Evolutionary conservation across 495 filamentous ascomycete genomes (phyloP), one percentile per base, ranked within the genome.

Genomic region (Lasiosphaeris hirsuta): DNA sequence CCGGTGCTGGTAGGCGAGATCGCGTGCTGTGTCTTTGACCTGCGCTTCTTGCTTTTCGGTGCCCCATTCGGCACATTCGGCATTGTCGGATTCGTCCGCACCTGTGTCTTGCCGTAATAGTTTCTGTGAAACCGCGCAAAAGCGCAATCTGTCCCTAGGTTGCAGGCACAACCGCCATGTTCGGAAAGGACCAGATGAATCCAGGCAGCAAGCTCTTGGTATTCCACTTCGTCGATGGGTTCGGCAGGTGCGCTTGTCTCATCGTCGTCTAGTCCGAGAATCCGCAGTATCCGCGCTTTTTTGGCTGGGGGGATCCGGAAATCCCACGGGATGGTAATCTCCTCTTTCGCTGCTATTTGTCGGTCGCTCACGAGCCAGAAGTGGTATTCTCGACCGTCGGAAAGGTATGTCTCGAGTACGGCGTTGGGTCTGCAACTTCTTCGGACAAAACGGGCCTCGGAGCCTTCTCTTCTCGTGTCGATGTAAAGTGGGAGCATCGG

Each of bases 381-480:
- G 65, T 90, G 88, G 72, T 90, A 95, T 64, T 91, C 85, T 0
- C 81, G 80, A 11, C 80, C 80, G 42, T 87, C 85, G 3, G 86
- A 87, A 40, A 97, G 81, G 59, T 88, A 86, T 0, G 90, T 92
- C 56, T 90, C 90, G 70, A 98, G 78, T 7, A 73, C 75, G 18
- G 92, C 78, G 64, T 97, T 98, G 2, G 94, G 89, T 48, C 79
- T 83, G 70, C 94, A 98, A 63, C 94, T 97, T 47, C 93, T 82
- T 37, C 94, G 83, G 15, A 91, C 82, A 67, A 91, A 97, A 33
- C 94, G 87, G 46, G 92, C 84, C 13, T 83, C 75, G 13, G 88
- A 95, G 11, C 93, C 94, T 75, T 92, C 89, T 57, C 79, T 80
- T 33, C 94, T 83, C 4, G 90, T 90, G 69, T 98, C 94, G 59